Conservation (phyloP, 2,329 filamentous ascomycete genomes). For the Cercospora sp. region DNA sequence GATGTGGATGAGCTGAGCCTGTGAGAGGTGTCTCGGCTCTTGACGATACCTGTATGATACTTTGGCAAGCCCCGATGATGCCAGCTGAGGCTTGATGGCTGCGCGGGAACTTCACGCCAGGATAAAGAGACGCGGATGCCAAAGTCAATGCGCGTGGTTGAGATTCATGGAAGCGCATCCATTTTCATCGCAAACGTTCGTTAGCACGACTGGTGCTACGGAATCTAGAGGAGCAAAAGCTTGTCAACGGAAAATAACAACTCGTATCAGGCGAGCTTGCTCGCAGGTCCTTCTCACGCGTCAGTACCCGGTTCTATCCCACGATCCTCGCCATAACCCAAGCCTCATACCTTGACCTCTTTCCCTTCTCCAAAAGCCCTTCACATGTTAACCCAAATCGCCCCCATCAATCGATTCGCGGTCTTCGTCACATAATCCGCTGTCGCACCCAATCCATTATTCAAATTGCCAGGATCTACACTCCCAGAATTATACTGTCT, state of each 20-base stretch:
- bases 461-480: slow-evolving; percentile 11
- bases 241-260: not conserved
- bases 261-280: not conserved
- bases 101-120: not conserved
- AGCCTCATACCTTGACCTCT: not conserved
- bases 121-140: not conserved
- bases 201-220: not conserved
- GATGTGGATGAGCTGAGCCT: not conserved
- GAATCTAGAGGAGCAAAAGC: not conserved
- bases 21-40: not conserved
- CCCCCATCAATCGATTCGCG: slow-evolving; percentile 50
- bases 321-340: not conserved
- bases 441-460: slow-evolving; percentile 49
- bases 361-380: not conserved
- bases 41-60: not conserved
- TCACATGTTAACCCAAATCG: slow-evolving; percentile 5
- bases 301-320: not conserved
- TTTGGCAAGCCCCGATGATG: not conserved
- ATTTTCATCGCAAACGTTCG: not conserved
- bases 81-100: not conserved
- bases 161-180: not conserved
- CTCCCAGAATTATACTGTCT: slow-evolving; percentile 46
- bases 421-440: slow-evolving; percentile 56
- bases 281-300: not conserved
- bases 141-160: not conserved